Evolutionary conservation across 805 yeast genomes (phyloP).

Genomic region (Alloascoidea africana): DNA sequence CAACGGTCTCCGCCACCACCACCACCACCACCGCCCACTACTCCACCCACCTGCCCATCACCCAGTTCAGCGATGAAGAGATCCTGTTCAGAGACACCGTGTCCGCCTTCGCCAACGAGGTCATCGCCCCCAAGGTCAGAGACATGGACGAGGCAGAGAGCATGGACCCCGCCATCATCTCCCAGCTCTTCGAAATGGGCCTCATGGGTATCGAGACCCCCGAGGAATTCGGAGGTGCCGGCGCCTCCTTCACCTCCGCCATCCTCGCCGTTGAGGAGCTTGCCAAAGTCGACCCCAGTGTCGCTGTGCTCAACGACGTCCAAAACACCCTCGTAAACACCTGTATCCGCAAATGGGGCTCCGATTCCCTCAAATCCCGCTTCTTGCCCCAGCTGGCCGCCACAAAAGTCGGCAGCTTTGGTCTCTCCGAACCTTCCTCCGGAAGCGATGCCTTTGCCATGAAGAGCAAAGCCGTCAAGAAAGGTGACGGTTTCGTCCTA

Average conservation of each 20-base stretch:
- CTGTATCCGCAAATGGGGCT: slow-evolving; percentile 22
- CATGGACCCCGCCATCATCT: slow-evolving; percentile 17
- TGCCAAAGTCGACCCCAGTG: slow-evolving; percentile 27
- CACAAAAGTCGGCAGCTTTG: slow-evolving; percentile 21
- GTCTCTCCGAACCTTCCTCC: slow-evolving; percentile 23
- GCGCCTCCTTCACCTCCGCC: slow-evolving; percentile 27
- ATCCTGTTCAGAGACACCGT: slow-evolving; percentile 24
- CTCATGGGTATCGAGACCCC: slow-evolving; percentile 32
- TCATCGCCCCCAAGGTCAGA: slow-evolving; percentile 21
- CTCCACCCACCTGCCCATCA: slow-evolving; percentile 7
- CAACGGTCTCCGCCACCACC: too few species aligned
- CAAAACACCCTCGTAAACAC: slow-evolving; percentile 29
- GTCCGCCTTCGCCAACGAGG: slow-evolving; percentile 21
- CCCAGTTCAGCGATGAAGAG: slow-evolving; percentile 23
- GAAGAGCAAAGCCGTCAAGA: slow-evolving; percentile 20
- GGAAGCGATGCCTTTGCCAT: slow-evolving; percentile 30
- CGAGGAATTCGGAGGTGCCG: slow-evolving; percentile 28
- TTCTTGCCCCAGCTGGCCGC: slow-evolving; percentile 24
- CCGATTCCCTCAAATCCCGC: slow-evolving; percentile 19
- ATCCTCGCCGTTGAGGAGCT: slow-evolving; percentile 27
- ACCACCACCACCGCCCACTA: too few species aligned
- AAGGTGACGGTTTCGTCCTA: slow-evolving; percentile 23
- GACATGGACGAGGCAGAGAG: slow-evolving; percentile 23
- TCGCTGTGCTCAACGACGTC: slow-evolving; percentile 27
- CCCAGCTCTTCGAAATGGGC: slow-evolving; percentile 22